phyloP scores from a whole-genome alignment of 2,329 filamentous ascomycete species.

The Colletotrichum truncatum region DNA sequence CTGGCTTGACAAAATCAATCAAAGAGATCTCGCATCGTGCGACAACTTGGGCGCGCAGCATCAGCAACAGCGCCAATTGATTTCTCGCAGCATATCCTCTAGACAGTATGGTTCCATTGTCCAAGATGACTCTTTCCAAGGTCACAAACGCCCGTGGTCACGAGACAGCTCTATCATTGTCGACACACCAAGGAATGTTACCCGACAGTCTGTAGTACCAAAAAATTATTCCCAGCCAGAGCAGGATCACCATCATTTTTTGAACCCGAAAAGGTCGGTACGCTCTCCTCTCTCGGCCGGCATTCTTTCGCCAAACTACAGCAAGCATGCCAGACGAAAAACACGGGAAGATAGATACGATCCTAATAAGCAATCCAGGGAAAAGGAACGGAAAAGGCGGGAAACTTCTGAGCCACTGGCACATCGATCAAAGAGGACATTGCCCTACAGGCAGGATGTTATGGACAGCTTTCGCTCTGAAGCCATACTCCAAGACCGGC shows the following conservation, averaged over 20 bases:
- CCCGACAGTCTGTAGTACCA: not conserved
- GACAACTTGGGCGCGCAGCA: not conserved
- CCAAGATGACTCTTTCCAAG: not conserved
- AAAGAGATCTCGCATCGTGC: not conserved
- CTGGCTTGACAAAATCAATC: conserved; percentile 20
- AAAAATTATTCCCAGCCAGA: too few relatives aligned
- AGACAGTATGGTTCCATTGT: not conserved
- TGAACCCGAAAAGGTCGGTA: too few relatives aligned
- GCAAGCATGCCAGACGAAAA: conserved; percentile 63
- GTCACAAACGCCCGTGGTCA: conserved; percentile 13
- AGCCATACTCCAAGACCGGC: conserved; percentile 53
- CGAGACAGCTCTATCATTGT: conserved; percentile 31
- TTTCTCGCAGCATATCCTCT: not conserved
- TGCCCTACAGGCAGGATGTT: conserved; percentile 54
- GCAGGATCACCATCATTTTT: too few relatives aligned
- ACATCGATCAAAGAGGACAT: conserved; percentile 33
- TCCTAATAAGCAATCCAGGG: conserved; percentile 40
- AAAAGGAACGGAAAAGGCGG: conserved; percentile 20
- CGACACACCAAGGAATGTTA: not conserved
- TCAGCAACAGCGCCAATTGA: not conserved
- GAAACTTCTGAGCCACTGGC: conserved; percentile 32
- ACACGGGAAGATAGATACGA: conserved; percentile 67
- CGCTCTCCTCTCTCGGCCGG: not conserved
- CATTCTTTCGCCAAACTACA: conserved; percentile 43
- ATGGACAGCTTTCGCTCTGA: conserved; percentile 65